These are phyloP conservation scores for Taiozyma sp. DNA, from an alignment of 1,139 yeast genomes.

Conservation along the genomic window DNA sequence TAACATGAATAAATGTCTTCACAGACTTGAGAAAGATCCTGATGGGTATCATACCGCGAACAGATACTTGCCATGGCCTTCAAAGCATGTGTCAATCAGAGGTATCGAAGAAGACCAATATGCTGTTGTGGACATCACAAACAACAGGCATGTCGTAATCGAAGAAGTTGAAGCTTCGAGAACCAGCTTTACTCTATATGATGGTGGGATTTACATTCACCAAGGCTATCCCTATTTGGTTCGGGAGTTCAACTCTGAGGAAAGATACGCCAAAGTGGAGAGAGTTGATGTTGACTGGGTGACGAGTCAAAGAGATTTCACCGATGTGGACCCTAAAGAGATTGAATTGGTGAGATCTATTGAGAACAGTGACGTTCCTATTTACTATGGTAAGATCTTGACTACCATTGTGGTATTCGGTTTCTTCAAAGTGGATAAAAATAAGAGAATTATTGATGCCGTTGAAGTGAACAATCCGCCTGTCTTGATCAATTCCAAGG, in stretches of 20 bases:
- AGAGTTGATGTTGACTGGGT: constrained; percentile 92
- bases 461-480: constrained; percentile 94
- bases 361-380: constrained; percentile 51
- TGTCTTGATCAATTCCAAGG: constrained; percentile 59
- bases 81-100: constrained; percentile 68
- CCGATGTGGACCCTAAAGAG: constrained; percentile 85
- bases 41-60: constrained; percentile 59
- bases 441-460: constrained; percentile 79
- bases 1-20: constrained; percentile 29
- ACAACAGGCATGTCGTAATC: constrained; percentile 65
- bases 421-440: constrained; percentile 77
- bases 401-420: constrained; percentile 85
- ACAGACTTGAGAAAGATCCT: constrained; percentile 39
- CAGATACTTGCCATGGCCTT: constrained; percentile 75
- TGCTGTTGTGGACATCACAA: constrained; percentile 87
- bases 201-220: constrained; percentile 92
- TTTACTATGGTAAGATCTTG: constrained; percentile 68
- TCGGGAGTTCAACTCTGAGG: constrained; percentile 74
- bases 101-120: constrained; percentile 75
- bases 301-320: constrained; percentile 85
- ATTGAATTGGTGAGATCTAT: constrained; percentile 62
- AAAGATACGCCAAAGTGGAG: constrained; percentile 73
- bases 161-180: constrained; percentile 92
- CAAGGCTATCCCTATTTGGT: constrained; percentile 90
- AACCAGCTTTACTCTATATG: constrained; percentile 86